These are phyloP conservation scores for Erucastrum elatum DNA, from an alignment of 345 rosid genomes.

Conservation along the genomic window DNA sequence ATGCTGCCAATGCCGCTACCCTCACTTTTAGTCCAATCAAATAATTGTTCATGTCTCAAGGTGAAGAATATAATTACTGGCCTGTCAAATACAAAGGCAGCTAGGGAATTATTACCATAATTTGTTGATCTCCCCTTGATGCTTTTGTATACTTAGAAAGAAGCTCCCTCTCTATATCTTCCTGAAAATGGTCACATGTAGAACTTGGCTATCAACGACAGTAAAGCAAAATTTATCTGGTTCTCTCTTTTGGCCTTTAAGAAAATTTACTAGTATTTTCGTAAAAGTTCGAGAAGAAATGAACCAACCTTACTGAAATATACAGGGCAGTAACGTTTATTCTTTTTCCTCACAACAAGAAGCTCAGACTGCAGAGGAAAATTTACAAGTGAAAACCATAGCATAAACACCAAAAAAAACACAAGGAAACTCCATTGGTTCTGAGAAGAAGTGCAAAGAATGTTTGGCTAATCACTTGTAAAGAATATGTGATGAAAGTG, in stretches of 20 bases:
- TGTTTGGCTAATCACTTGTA: neutral
- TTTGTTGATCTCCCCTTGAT: slow-evolving; percentile 79
- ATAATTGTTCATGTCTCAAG: neutral
- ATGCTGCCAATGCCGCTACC: neutral
- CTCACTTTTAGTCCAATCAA: neutral
- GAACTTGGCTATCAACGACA: neutral
- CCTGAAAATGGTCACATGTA: slow-evolving; percentile 44
- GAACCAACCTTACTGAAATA: slow-evolving; percentile 96
- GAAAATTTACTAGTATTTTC: neutral
- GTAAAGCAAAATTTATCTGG: neutral
- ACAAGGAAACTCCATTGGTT: too few species aligned
- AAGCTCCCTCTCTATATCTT: slow-evolving; percentile 86
- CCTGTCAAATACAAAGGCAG: neutral
- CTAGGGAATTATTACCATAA: slow-evolving; percentile 56
- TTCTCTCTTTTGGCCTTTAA: neutral
- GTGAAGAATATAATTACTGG: neutral
- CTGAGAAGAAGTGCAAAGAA: too few species aligned
- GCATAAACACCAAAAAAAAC: neutral
- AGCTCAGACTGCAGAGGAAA: slow-evolving; percentile 74
- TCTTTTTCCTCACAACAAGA: slow-evolving; percentile 76
- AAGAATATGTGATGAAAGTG: neutral
- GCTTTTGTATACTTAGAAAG: slow-evolving; percentile 68
- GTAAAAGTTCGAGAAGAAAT: slow-evolving; percentile 14
- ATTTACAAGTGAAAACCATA: slow-evolving; percentile 10
- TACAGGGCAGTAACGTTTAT: slow-evolving; percentile 82